Base-by-base conservation (phyloP, 257 asterid genomes). In the Solanum sitiens region DNA sequence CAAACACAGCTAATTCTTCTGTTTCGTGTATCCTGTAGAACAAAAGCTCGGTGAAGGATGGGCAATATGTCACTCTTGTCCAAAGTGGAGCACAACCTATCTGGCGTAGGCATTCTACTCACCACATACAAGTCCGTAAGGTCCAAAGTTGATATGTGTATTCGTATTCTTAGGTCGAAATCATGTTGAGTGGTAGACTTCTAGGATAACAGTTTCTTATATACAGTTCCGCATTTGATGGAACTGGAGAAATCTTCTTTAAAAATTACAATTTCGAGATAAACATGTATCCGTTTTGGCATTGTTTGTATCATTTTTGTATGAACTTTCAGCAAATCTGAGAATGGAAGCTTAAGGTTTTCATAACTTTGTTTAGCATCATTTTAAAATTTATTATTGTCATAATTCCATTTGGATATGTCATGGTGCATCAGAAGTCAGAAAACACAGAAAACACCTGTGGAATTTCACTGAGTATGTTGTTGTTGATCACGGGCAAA, bases 41-140 rank as follows among this genome's bases (percentile, higher is more conserved):
- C 33, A 95, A 96, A 92, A 91, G 93, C 85, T 89, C 94, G 89
- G 93, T 97, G 91, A 89, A 84, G 85, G 95, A 93, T 90, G 99
- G 98, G 37, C 98, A 97, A 88, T 90, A 71, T 83, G 98, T 97
- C 50, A 97, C 99, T 53, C 97, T 97, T 47, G 99, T 96, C 76
- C 99, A 97, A 92, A 97, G 99, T 84, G 99, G 99, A 86, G 96
- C 98, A 15, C 99, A 97, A 89, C 98, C 99, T 89, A 97, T 97
- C 89, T 97, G 99, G 99, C 99, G 99, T 35, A 90, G 93, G 79
- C 96, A 95, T 88, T 97, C 99, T 35, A 94, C 94, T 37, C 99
- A 97, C 90, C 99, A 95, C 88, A 97, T 97, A 89, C 99, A 97
- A 94, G 99, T 95, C 80, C 99, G 99, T 86, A 90, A 93, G 92